Conservation (phyloP, 2,329 filamentous ascomycete species). For the Lachnellula willkommii region DNA sequence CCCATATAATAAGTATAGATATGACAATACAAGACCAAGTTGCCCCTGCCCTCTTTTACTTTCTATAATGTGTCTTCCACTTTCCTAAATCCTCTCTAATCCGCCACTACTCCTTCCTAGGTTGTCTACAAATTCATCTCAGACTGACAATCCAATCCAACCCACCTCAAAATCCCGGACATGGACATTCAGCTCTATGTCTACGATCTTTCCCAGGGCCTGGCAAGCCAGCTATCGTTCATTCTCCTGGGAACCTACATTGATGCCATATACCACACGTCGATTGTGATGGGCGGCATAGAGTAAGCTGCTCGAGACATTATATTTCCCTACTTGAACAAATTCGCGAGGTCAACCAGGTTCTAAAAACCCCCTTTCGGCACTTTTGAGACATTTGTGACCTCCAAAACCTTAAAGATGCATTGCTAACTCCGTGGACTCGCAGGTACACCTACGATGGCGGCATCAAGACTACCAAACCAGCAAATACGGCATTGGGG, state of each 20-base stretch:
- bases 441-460: slow-evolving; percentile 73
- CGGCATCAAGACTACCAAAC: slow-evolving; percentile 73
- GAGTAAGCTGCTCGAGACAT: slow-evolving; percentile 41
- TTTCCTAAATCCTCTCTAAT: not conserved
- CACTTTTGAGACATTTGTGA: too few relatives aligned
- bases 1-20: not conserved
- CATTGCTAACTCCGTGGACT: too few relatives aligned
- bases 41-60: not conserved
- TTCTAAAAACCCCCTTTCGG: too few relatives aligned
- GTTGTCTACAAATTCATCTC: not conserved
- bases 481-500: slow-evolving; percentile 83
- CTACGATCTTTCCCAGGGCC: slow-evolving; percentile 66
- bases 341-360: too few relatives aligned
- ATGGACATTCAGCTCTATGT: slow-evolving; percentile 77
- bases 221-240: slow-evolving; percentile 44
- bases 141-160: not conserved
- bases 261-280: slow-evolving; percentile 93
- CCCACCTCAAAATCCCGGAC: slow-evolving; percentile 4
- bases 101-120: not conserved
- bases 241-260: slow-evolving; percentile 64
- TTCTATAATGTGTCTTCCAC: not conserved
- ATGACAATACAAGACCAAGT: not conserved
- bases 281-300: slow-evolving; percentile 73
- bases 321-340: too few relatives aligned
- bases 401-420: too few relatives aligned